phyloP scores from a whole-genome alignment of 441 rosid genomes.

The Gossypium davidsonii region DNA sequence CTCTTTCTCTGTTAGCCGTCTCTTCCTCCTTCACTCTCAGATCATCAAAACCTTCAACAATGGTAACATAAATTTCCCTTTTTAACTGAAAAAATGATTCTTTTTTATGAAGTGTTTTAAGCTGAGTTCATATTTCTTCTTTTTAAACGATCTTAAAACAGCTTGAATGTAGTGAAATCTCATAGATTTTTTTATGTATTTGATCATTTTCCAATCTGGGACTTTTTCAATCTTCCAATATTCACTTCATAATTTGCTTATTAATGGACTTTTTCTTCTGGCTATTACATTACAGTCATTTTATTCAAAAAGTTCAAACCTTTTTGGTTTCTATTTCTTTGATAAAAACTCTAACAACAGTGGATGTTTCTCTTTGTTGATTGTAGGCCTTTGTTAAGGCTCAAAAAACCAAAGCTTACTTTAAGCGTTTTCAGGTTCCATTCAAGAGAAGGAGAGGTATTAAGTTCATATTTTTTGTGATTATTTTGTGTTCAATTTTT shows the following conservation, averaged over 20 bases:
- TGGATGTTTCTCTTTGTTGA: background rate
- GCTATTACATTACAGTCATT: background rate
- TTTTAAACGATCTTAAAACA: background rate
- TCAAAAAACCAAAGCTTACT: constrained; percentile 59
- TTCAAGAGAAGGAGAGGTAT: constrained; percentile 87
- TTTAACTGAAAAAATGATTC: background rate
- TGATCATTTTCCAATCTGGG: background rate
- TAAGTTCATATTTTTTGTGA: constrained; percentile 7
- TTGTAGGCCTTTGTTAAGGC: constrained; percentile 60
- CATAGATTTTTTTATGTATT: background rate
- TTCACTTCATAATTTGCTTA: background rate
- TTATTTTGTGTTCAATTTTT: background rate
- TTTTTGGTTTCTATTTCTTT: background rate
- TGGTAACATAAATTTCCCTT: constrained; percentile 22
- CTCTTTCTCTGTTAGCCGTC: background rate
- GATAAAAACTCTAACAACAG: background rate
- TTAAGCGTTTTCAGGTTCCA: constrained; percentile 81
- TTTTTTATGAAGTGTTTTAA: background rate
- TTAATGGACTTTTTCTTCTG: background rate
- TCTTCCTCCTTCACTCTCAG: background rate
- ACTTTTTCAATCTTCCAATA: background rate
- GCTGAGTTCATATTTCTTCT: background rate
- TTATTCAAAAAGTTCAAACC: background rate
- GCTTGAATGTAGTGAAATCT: background rate
- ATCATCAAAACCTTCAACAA: constrained; percentile 17